phyloP scores from a whole-genome alignment of 495 filamentous ascomycete genomes.

The Neurospora pannonica region DNA sequence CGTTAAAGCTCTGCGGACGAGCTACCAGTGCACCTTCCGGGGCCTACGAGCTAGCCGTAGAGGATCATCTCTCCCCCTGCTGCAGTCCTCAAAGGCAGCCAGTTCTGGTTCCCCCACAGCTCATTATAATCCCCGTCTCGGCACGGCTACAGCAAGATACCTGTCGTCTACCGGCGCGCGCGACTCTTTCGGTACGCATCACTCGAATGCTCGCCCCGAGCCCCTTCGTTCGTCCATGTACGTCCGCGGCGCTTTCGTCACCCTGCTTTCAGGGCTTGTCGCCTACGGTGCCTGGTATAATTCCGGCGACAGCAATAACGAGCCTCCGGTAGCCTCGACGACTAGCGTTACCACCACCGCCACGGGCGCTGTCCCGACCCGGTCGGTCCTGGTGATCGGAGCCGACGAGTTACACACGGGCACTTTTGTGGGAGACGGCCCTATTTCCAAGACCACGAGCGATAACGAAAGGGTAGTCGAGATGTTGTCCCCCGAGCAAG shows the following conservation, averaged over 20 bases:
- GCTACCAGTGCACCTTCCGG: conserved; percentile 32
- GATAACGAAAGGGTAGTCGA: conserved; percentile 69
- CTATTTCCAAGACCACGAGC: conserved; percentile 78
- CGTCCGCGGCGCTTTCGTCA: conserved; percentile 34
- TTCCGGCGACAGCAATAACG: conserved; percentile 27
- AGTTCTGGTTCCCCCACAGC: conserved; percentile 13
- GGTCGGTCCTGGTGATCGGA: conserved; percentile 63
- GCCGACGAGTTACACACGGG: conserved; percentile 78
- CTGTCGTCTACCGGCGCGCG: neutral
- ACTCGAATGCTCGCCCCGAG: conserved; percentile 17
- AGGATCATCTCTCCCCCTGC: conserved; percentile 13
- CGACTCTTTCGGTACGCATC: conserved; percentile 5
- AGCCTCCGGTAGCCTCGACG: conserved; percentile 13
- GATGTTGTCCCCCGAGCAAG: conserved; percentile 95
- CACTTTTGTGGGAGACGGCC: conserved; percentile 67
- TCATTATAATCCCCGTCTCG: conserved; percentile 4
- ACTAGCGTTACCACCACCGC: conserved; percentile 5
- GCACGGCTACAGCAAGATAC: neutral
- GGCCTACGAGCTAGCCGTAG: conserved; percentile 30
- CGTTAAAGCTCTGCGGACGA: conserved; percentile 35
- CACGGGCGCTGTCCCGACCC: conserved; percentile 21
- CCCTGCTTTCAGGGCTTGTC: conserved; percentile 36
- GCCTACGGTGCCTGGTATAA: conserved; percentile 44
- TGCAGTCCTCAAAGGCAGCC: neutral
- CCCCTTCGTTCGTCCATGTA: conserved; percentile 43